phyloP scores from a whole-genome alignment of 2,329 filamentous ascomycete genomes.

The Reticulascus tulasneorum region DNA sequence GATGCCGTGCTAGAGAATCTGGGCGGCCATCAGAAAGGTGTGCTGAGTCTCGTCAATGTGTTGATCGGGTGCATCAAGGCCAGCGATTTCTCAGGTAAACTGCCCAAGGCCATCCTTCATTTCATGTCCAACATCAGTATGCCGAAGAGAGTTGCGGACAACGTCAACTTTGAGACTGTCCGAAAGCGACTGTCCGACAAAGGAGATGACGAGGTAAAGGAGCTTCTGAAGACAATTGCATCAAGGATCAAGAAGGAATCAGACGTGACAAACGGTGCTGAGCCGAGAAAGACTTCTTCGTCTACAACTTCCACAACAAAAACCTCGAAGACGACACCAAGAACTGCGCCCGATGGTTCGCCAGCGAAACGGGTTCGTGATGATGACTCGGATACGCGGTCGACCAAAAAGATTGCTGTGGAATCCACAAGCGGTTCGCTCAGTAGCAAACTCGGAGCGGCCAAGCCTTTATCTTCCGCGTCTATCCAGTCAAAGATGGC shows the following conservation, averaged over 20 bases:
- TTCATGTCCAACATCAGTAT: conserved; percentile 61
- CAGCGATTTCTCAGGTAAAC: conserved; percentile 47
- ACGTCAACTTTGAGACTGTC: conserved; percentile 62
- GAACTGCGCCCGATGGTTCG: conserved; percentile 22
- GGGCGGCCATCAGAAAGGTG: conserved; percentile 53
- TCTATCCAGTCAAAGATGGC: conserved; percentile 20
- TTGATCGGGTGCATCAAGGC: conserved; percentile 51
- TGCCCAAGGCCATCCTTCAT: conserved; percentile 53
- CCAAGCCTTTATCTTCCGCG: conserved; percentile 26
- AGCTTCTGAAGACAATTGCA: conserved; percentile 56
- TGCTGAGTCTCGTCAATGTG: conserved; percentile 50
- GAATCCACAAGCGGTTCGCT: conserved; percentile 33
- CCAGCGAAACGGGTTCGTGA: conserved; percentile 34
- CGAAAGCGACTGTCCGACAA: conserved; percentile 60
- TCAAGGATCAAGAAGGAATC: conserved; percentile 36
- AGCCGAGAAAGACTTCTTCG: conserved; percentile 17
- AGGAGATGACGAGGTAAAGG: conserved; percentile 61
- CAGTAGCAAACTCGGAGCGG: conserved; percentile 34
- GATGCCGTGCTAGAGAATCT: conserved; percentile 54
- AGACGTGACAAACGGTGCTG: conserved; percentile 20
- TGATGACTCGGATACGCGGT: conserved; percentile 35
- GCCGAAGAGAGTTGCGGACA: conserved; percentile 57
- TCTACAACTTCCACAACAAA: conserved; percentile 9
- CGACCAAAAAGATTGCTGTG: conserved; percentile 38
- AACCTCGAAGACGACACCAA: conserved; percentile 25